Conservation (phyloP, 768 basidiomycete genomes). For the Boletus vermiculosoides region DNA sequence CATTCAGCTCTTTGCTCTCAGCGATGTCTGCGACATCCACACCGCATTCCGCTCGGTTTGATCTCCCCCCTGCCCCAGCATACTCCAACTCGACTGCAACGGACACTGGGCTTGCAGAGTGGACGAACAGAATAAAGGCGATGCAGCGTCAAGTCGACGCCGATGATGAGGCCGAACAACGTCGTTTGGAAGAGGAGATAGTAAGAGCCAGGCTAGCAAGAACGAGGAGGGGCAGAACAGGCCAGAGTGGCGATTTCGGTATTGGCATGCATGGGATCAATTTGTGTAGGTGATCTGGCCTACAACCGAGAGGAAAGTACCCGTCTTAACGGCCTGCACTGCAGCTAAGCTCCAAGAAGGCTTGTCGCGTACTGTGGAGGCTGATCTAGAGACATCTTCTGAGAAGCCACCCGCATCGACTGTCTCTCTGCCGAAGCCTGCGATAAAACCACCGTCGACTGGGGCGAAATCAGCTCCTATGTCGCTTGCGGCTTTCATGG, state of each 20-base stretch:
- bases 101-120: constrained; percentile 72
- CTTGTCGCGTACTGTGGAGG: constrained; percentile 4
- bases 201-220: constrained; percentile 46
- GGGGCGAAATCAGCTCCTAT: constrained; percentile 45
- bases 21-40: constrained; percentile 32
- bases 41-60: constrained; percentile 33
- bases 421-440: constrained; percentile 11
- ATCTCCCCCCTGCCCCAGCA: constrained; percentile 37
- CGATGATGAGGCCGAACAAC: constrained; percentile 76
- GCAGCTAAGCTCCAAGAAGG: constrained; percentile 26
- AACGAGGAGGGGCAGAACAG: constrained; percentile 36
- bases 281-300: constrained; percentile 29
- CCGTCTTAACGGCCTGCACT: constrained; percentile 3
- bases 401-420: constrained; percentile 7
- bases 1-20: background rate
- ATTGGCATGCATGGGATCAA: constrained; percentile 37
- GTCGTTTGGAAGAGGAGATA: constrained; percentile 60
- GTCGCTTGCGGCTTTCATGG: constrained; percentile 81
- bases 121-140: constrained; percentile 77
- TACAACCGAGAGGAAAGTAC: background rate
- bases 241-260: constrained; percentile 38
- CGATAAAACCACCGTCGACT: constrained; percentile 9
- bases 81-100: constrained; percentile 30
- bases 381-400: constrained; percentile 9
- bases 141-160: constrained; percentile 80